Evolutionary conservation across 1,139 yeast genomes (phyloP).

Genomic region (Pichia terricola): DNA sequence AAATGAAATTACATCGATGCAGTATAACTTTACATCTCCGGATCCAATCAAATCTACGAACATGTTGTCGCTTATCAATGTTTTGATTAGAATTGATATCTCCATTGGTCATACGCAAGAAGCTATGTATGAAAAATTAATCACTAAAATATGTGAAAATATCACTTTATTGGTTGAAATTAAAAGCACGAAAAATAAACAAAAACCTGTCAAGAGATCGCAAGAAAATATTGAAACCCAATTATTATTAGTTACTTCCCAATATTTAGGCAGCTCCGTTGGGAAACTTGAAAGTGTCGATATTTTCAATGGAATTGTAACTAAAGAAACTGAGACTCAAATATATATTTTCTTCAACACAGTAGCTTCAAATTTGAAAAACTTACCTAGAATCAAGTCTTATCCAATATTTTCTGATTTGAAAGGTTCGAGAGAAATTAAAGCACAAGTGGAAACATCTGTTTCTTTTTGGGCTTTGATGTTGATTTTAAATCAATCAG

Average conservation of each 20-base stretch:
- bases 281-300: constrained; percentile 11
- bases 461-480: constrained; percentile 10
- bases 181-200: constrained; percentile 1
- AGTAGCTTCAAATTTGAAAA: background rate
- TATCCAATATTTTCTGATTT: background rate
- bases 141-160: no score
- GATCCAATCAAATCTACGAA: constrained; percentile 10
- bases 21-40: constrained; percentile 18
- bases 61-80: constrained; percentile 1
- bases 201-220: constrained; percentile 8
- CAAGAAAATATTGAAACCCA: constrained; percentile 10
- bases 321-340: constrained; percentile 13
- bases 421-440: background rate
- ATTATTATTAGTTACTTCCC: constrained; percentile 12
- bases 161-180: background rate
- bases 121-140: no score
- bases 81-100: constrained; percentile 5
- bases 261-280: constrained; percentile 9
- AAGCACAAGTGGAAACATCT: constrained; percentile 14
- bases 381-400: background rate
- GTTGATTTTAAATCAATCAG: background rate
- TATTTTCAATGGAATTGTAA: constrained; percentile 14
- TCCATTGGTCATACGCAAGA: constrained; percentile 2
- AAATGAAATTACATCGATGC: constrained; percentile 25
- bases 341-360: constrained; percentile 9